A percentile compares a stretch with the other conserved stretches of the same genome.
Conservation (phyloP, 108 stramenopile species). For the Fragilaria radians region DNA sequence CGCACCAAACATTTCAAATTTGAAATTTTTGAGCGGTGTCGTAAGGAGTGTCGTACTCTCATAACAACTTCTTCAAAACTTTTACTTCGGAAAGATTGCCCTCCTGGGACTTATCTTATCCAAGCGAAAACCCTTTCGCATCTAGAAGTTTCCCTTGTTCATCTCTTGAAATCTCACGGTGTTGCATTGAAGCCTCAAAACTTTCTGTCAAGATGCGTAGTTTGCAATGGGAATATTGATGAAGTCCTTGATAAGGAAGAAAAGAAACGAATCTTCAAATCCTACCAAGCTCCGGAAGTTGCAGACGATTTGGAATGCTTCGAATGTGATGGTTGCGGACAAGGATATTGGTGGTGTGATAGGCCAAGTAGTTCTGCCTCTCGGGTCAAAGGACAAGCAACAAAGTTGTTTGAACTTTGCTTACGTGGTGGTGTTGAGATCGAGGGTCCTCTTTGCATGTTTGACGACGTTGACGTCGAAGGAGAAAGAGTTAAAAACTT, state of each 20-base stretch:
- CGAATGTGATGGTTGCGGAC: constrained; percentile 59
- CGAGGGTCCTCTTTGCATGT: constrained; percentile 36
- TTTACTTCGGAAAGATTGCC: constrained; percentile 71
- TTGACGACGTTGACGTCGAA: constrained; percentile 54
- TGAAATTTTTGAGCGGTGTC: constrained; percentile 75
- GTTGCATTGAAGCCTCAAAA: constrained; percentile 47
- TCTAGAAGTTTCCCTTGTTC: constrained; percentile 61
- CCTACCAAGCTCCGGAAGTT: constrained; percentile 46
- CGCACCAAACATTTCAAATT: constrained; percentile 50
- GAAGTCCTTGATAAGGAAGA: constrained; percentile 40
- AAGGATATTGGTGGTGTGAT: constrained; percentile 88
- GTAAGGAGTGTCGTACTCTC: constrained; percentile 57
- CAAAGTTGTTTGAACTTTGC: constrained; percentile 54
- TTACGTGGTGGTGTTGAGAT: constrained; percentile 56
- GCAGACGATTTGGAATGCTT: constrained; percentile 43
- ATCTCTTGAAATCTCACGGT: constrained; percentile 68
- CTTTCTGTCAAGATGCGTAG: constrained; percentile 76
- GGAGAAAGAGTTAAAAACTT: constrained; percentile 24
- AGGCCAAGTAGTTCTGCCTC: constrained; percentile 67
- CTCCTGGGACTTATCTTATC: constrained; percentile 69
- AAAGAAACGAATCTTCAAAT: constrained; percentile 46
- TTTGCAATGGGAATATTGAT: constrained; percentile 77
- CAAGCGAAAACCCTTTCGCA: constrained; percentile 46
- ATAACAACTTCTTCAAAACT: constrained; percentile 80
- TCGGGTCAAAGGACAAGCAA: constrained; percentile 62